Conservation (phyloP, 2,329 filamentous ascomycete genomes). For the Furcasterigmium sp. region DNA sequence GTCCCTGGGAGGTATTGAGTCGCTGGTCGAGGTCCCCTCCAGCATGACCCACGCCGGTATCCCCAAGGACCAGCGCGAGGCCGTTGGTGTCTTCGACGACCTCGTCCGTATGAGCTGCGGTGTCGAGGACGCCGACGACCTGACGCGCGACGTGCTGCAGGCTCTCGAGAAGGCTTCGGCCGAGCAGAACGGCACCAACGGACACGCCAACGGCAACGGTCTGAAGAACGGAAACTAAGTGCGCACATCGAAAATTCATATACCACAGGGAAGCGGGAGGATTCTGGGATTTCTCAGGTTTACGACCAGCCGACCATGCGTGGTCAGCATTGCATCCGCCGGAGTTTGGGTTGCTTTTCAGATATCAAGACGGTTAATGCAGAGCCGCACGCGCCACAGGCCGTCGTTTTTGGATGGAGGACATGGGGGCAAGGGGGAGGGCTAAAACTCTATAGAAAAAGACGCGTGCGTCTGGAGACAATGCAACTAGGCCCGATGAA, state of each 20-base stretch:
- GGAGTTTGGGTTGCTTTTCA: background rate
- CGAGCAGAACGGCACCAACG: constrained; percentile 17
- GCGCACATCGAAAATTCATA: no score
- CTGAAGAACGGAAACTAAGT: constrained; percentile 19
- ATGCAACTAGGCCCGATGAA: no score
- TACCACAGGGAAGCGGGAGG: no score
- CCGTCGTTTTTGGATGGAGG: no score
- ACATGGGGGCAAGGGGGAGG: no score
- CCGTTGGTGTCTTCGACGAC: constrained; percentile 91
- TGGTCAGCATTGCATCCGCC: background rate
- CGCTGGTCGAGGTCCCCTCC: constrained; percentile 83
- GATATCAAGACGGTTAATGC: no score
- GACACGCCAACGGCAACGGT: constrained; percentile 16
- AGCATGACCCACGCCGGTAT: constrained; percentile 98
- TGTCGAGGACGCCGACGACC: constrained; percentile 83
- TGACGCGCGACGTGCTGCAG: constrained; percentile 75
- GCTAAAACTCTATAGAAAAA: no score
- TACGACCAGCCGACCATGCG: background rate
- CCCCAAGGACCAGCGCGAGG: constrained; percentile 82
- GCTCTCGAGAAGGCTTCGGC: constrained; percentile 72
- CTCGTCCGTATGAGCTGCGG: constrained; percentile 90
- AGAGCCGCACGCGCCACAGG: no score
- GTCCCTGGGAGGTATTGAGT: constrained; percentile 87
- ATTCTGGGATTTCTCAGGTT: background rate
- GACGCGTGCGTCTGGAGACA: no score